A percentile compares a stretch with the other conserved stretches of the same genome.
Evolutionary conservation across 2,329 filamentous ascomycete species (phyloP).

Genomic region (Epichloe gansuensis): DNA sequence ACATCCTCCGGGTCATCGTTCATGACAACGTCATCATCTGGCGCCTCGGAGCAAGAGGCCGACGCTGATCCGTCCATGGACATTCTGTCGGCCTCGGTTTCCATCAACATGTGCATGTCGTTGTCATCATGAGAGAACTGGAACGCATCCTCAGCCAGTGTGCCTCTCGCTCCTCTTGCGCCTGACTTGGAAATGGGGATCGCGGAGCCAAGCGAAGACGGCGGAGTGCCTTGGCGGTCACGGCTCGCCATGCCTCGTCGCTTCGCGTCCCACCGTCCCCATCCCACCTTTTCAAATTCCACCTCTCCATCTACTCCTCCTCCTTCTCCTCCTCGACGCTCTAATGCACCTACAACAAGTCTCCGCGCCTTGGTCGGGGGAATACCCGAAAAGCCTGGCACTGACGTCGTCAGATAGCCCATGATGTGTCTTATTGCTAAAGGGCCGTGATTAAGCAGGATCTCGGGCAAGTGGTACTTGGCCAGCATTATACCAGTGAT

Average conservation of each 20-base stretch:
- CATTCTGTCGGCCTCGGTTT: constrained; percentile 91
- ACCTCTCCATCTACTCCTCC: constrained; percentile 57
- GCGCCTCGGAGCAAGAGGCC: constrained; percentile 64
- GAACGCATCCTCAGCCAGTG: constrained; percentile 57
- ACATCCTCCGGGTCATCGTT: constrained; percentile 71
- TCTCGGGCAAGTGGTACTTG: constrained; percentile 79
- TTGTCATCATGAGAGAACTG: constrained; percentile 63
- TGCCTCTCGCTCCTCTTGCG: constrained; percentile 35
- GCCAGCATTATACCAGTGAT: constrained; percentile 81
- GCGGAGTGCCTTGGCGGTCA: constrained; percentile 28
- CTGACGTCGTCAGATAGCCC: constrained; percentile 82
- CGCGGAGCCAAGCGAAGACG: constrained; percentile 31
- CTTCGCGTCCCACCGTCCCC: constrained; percentile 89
- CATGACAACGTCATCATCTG: constrained; percentile 51
- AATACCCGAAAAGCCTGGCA: constrained; percentile 84
- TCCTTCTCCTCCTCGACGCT: constrained; percentile 57
- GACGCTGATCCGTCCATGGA: constrained; percentile 61
- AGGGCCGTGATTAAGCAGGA: constrained; percentile 79
- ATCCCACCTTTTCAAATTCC: constrained; percentile 89
- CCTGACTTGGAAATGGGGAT: constrained; percentile 43
- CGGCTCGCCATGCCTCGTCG: constrained; percentile 50
- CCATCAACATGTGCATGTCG: constrained; percentile 55
- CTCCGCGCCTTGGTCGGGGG: constrained; percentile 85
- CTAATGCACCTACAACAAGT: constrained; percentile 82
- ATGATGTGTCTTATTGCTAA: constrained; percentile 92